These are phyloP conservation scores for Climacium dendroides DNA, from an alignment of 225 moss, liverwort and hornwort species.

Conservation along the genomic window DNA sequence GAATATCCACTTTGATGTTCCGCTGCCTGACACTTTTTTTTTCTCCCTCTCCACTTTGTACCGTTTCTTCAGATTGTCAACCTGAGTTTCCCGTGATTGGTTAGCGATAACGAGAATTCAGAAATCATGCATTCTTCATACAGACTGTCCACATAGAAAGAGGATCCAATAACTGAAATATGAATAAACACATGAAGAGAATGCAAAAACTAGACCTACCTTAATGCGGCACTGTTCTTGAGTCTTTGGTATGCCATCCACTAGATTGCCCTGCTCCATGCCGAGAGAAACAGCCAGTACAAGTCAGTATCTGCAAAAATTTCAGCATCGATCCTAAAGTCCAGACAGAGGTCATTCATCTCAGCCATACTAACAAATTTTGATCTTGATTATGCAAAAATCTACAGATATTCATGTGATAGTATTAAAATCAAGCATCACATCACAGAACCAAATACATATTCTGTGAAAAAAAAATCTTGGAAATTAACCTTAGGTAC, in stretches of 20 bases:
- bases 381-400: not conserved
- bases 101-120: not conserved
- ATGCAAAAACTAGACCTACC: not conserved
- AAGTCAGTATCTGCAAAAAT: not conserved
- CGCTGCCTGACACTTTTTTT: conserved; percentile 23
- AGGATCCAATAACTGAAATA: not conserved
- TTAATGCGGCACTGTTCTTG: conserved; percentile 57
- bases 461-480: not conserved
- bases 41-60: conserved; percentile 60
- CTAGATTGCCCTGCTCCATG: conserved; percentile 17
- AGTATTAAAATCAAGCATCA: not conserved
- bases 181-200: not conserved
- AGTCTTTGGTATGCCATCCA: conserved; percentile 36
- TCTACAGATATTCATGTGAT: not conserved
- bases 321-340: not conserved
- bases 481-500: not conserved
- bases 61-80: conserved; percentile 51
- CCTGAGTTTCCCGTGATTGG: not conserved
- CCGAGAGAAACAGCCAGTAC: not conserved
- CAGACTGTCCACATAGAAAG: not conserved
- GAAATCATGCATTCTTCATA: not conserved
- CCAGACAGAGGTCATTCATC: not conserved
- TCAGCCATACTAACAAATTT: not conserved
- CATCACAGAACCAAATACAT: not conserved
- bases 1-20: conserved; percentile 39